Evolutionary conservation across 2,329 filamentous ascomycete species (phyloP).

Genomic region (Colletotrichum magnum): DNA sequence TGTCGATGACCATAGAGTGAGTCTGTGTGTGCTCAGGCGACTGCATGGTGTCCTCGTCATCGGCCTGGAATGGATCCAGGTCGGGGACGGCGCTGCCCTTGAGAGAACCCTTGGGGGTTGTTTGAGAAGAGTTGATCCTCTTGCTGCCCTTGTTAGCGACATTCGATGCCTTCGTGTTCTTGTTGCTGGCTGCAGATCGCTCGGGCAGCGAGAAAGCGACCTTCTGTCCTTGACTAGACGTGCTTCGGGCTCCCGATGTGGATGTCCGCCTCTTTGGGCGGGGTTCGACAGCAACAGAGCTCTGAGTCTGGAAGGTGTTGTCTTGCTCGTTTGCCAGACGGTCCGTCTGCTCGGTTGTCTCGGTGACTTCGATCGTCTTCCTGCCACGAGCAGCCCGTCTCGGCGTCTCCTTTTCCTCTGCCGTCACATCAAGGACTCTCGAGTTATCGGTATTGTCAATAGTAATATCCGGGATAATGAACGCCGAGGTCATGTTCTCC

Average conservation of each 20-base stretch:
- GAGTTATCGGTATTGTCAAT: conserved; percentile 59
- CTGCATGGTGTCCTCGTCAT: conserved; percentile 43
- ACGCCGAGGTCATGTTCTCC: conserved; percentile 72
- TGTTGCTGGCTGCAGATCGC: conserved; percentile 46
- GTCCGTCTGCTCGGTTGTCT: conserved; percentile 48
- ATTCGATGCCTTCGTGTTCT: conserved; percentile 48
- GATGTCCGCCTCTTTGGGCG: conserved; percentile 44
- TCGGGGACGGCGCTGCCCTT: conserved; percentile 36
- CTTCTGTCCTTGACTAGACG: conserved; percentile 49
- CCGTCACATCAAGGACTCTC: conserved; percentile 37
- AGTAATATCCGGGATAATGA: conserved; percentile 72
- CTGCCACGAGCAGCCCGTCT: conserved; percentile 49
- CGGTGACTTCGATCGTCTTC: conserved; percentile 47
- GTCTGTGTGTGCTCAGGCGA: conserved; percentile 45
- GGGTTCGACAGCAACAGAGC: conserved; percentile 34
- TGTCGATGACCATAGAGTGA: conserved; percentile 43
- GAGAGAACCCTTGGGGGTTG: conserved; percentile 31
- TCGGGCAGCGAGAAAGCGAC: conserved; percentile 60
- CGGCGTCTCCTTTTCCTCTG: conserved; percentile 31
- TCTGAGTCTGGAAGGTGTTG: conserved; percentile 42
- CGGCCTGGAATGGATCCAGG: conserved; percentile 41
- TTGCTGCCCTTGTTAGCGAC: conserved; percentile 60
- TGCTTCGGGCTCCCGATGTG: conserved; percentile 22
- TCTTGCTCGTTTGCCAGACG: conserved; percentile 40
- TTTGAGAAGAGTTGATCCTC: conserved; percentile 48